Evolutionary conservation across 371 early-diverging fungal species (phyloP).

Genomic region (Mitosporidium daphniae): DNA sequence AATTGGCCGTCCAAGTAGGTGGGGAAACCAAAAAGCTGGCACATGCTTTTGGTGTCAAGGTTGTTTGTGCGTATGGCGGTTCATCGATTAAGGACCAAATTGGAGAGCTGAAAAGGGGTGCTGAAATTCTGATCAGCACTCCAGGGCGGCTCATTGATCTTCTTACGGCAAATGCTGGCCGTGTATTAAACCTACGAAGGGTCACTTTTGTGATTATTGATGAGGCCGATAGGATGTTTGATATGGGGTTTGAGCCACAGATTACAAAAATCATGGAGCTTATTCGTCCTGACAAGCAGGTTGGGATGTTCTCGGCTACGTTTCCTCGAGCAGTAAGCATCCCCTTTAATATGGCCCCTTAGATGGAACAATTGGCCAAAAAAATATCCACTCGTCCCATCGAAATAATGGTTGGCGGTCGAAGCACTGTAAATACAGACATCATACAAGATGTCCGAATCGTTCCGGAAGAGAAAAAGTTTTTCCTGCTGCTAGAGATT

Average conservation of each 20-base stretch:
- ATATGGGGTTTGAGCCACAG: conserved; percentile 94
- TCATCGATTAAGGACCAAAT: conserved; percentile 86
- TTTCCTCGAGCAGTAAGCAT: conserved; percentile 30
- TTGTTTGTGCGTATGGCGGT: conserved; percentile 87
- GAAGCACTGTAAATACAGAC: conserved; percentile 44
- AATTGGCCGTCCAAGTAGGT: conserved; percentile 86
- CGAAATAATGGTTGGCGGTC: conserved; percentile 69
- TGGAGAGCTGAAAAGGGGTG: conserved; percentile 74
- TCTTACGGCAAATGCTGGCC: conserved; percentile 62
- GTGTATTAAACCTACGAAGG: conserved; percentile 57
- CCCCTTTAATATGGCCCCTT: too few species aligned
- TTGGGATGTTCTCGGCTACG: conserved; percentile 72
- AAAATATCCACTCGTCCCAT: conserved; percentile 48
- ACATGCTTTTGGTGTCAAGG: conserved; percentile 26
- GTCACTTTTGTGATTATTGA: conserved; percentile 90
- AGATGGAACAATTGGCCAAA: conserved; percentile 80
- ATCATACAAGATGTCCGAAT: conserved; percentile 62
- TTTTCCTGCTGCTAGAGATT: conserved; percentile 41
- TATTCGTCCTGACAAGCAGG: conserved; percentile 62
- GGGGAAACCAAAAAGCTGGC: conserved; percentile 51
- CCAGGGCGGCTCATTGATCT: conserved; percentile 98
- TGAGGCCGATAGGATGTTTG: conserved; percentile 82
- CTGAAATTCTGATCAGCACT: conserved; percentile 90
- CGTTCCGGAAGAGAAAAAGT: conserved; percentile 20
- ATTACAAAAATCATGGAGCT: conserved; percentile 75